A percentile compares a stretch with the other conserved stretches of the same genome.
phyloP scores from a whole-genome alignment of 306 rosid species.

The barrel medic (Medicago truncatula) region DNA sequence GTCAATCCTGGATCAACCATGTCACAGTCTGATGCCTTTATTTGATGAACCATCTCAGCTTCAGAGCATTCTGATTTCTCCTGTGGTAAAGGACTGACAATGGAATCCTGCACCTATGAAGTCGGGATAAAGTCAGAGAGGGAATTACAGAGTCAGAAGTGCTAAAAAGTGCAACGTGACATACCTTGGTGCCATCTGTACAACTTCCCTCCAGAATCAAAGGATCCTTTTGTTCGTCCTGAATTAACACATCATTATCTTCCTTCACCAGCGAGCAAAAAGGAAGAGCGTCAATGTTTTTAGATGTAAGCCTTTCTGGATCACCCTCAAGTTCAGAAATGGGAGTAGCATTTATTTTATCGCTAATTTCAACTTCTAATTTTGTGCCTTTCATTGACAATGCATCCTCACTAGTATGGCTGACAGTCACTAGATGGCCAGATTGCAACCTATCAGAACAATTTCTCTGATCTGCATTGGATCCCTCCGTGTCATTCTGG shows the following conservation, averaged over 20 bases:
- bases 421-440: slow-evolving; percentile 20
- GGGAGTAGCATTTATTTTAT: slow-evolving; percentile 39
- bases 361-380: slow-evolving; percentile 31
- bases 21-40: slow-evolving; percentile 35
- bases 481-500: slow-evolving; percentile 29
- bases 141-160: not conserved
- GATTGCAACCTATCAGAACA: slow-evolving; percentile 28
- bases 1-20: slow-evolving; percentile 38
- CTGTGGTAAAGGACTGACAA: slow-evolving; percentile 30
- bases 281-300: slow-evolving; percentile 9
- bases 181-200: slow-evolving; percentile 40
- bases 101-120: slow-evolving; percentile 38
- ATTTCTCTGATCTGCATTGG: slow-evolving; percentile 31
- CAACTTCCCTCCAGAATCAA: slow-evolving; percentile 21
- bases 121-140: slow-evolving; percentile 20
- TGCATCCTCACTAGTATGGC: slow-evolving; percentile 35
- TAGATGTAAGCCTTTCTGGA: slow-evolving; percentile 27
- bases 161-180: slow-evolving; percentile 25
- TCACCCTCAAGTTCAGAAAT: slow-evolving; percentile 29
- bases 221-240: slow-evolving; percentile 28
- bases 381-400: slow-evolving; percentile 24
- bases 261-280: slow-evolving; percentile 34
- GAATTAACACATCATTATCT: slow-evolving; percentile 29
- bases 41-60: slow-evolving; percentile 37
- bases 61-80: slow-evolving; percentile 37